A percentile compares a stretch with the other conserved stretches of the same genome.
Conservation (phyloP, 306 rosid species). For the Begonia loranthoides region DNA sequence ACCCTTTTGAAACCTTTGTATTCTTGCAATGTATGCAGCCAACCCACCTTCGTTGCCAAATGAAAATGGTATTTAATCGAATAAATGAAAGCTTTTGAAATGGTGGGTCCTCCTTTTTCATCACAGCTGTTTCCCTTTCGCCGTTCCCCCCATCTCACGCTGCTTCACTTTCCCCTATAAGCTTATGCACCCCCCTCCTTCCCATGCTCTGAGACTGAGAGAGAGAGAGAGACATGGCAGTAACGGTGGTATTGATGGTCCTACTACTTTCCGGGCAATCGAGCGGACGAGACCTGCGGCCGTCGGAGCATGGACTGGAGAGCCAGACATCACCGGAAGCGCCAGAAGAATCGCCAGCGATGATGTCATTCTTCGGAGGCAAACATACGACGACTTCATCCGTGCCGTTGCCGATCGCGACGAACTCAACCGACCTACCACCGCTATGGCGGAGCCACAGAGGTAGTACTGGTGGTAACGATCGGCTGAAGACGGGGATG, state of each 20-base stretch:
- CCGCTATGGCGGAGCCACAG: conserved; percentile 17
- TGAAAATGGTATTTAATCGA: too few species aligned
- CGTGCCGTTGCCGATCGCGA: conserved; percentile 25
- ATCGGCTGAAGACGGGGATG: conserved; percentile 33
- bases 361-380: conserved; percentile 59
- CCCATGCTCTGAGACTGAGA: too few species aligned
- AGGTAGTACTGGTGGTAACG: conserved; percentile 20
- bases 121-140: too few species aligned
- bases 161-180: too few species aligned
- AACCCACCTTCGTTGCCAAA: too few species aligned
- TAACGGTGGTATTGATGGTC: not conserved
- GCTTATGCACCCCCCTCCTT: too few species aligned
- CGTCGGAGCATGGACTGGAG: conserved; percentile 68
- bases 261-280: conserved; percentile 17
- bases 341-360: conserved; percentile 24
- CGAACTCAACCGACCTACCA: conserved; percentile 26
- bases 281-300: conserved; percentile 49
- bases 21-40: too few species aligned
- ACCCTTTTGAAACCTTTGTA: too few species aligned
- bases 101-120: too few species aligned
- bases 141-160: too few species aligned
- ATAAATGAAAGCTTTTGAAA: too few species aligned
- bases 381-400: conserved; percentile 23
- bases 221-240: too few species aligned
- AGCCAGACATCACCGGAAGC: conserved; percentile 36